phyloP scores from a whole-genome alignment of 441 rosid genomes.

The Aleurites moluccanus region DNA sequence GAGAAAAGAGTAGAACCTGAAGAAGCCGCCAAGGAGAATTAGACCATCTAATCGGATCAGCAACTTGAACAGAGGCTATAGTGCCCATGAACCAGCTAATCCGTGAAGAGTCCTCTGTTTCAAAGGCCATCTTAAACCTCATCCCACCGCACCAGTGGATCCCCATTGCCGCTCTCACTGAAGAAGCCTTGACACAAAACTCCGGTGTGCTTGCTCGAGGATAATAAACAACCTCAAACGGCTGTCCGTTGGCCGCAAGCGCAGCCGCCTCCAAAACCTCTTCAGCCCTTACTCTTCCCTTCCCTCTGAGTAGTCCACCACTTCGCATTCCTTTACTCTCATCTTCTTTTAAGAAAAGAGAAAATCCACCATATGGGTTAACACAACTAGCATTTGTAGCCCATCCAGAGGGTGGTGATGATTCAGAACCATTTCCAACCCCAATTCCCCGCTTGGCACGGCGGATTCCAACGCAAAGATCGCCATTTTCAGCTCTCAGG shows the following conservation, averaged over 20 bases:
- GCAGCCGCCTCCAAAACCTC: slow-evolving; percentile 69
- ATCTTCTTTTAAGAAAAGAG: slow-evolving; percentile 49
- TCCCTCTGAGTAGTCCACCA: slow-evolving; percentile 47
- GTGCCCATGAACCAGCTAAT: slow-evolving; percentile 99
- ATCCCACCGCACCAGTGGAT: slow-evolving; percentile 84
- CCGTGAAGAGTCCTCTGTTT: slow-evolving; percentile 87
- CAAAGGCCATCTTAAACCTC: slow-evolving; percentile 98
- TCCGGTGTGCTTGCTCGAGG: slow-evolving; percentile 89
- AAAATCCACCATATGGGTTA: slow-evolving; percentile 35
- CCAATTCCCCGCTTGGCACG: slow-evolving; percentile 81
- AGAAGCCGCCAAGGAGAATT: slow-evolving; percentile 93
- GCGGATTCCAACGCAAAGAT: slow-evolving; percentile 86
- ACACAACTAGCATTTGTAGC: slow-evolving; percentile 39
- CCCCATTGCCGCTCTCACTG: slow-evolving; percentile 68
- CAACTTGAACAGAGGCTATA: slow-evolving; percentile 66
- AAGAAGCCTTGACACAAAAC: slow-evolving; percentile 72
- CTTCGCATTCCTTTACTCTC: slow-evolving; percentile 39
- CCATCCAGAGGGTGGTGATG: slow-evolving; percentile 49
- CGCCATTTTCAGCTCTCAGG: slow-evolving; percentile 76
- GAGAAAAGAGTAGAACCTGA: slow-evolving; percentile 47
- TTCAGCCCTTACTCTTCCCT: slow-evolving; percentile 52
- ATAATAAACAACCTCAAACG: slow-evolving; percentile 82
- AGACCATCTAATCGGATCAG: slow-evolving; percentile 87
- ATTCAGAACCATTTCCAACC: slow-evolving; percentile 53
- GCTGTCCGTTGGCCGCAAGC: slow-evolving; percentile 60